phyloP scores from a whole-genome alignment of 148 eudicot genomes.

The Fagopyrum homotropicum region DNA sequence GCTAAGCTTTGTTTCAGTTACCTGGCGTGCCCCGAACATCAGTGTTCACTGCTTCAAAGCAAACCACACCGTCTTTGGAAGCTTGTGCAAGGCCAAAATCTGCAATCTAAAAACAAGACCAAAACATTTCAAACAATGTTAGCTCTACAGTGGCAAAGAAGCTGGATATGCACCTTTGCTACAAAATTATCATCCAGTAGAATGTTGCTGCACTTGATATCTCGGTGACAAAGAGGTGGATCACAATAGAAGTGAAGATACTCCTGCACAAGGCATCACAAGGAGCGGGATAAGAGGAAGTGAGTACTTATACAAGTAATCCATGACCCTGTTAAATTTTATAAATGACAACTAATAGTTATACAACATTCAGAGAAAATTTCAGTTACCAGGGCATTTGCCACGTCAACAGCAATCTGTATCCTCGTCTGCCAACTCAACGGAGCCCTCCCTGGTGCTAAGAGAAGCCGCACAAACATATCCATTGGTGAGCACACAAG shows the following conservation, averaged over 20 bases:
- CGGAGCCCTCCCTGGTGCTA: conserved; percentile 61
- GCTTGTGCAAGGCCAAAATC: conserved; percentile 92
- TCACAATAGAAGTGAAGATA: conserved; percentile 93
- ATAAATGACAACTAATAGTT: neutral
- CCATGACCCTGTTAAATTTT: neutral
- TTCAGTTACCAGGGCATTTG: conserved; percentile 80
- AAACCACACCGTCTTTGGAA: conserved; percentile 75
- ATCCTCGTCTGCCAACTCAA: conserved; percentile 84
- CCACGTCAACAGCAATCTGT: conserved; percentile 87
- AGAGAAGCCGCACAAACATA: conserved; percentile 1
- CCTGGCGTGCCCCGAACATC: conserved; percentile 96
- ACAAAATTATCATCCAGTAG: conserved; percentile 65
- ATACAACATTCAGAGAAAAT: neutral
- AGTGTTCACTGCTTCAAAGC: conserved; percentile 81
- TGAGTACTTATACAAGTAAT: neutral
- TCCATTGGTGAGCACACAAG: conserved; percentile 14
- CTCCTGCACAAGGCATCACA: conserved; percentile 43
- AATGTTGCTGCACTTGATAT: conserved; percentile 90
- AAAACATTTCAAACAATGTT: neutral
- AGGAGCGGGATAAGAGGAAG: neutral
- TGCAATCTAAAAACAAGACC: conserved; percentile 52
- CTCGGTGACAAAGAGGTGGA: conserved; percentile 93
- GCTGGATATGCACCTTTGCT: conserved; percentile 44
- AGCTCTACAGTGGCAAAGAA: neutral
- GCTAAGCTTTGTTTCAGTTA: conserved; percentile 12